Evolutionary conservation across 164 flowering plant species (phyloP), one percentile per base, ranked within the genome.

Genomic region (Litsea cubeba): DNA sequence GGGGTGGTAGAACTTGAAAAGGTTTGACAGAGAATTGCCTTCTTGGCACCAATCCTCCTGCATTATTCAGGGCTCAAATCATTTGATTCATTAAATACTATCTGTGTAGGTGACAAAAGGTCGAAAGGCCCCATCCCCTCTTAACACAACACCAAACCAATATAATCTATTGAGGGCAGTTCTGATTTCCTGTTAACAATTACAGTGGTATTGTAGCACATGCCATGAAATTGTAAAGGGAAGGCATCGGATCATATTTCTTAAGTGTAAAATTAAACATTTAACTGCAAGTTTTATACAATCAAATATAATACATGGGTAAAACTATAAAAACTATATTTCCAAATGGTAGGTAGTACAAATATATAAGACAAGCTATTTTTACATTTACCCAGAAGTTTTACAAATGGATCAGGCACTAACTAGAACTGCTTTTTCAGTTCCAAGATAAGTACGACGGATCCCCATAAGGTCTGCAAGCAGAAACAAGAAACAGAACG

Each of bases 391-490:
- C 60, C 18, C 60, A 54, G 20, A 54, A 54, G n/a, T 20, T 54
- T 1, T 20, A 54, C 20, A 54, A 14, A 54, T 54, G 60, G 20
- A 54, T 14, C 60, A 54, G 3, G 60, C 60, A 14, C 69, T 49
- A 79, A 57, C 50, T 70, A 32, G 63, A 69, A 73, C 58, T 79
- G 72, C 69, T 60, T 71, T 79, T 76, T 72, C 77, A 72, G 77
- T 78, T 71, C 83, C 81, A 78, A 62, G 86, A 58, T 74, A 81
- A 25, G 66, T 76, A 76, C 46, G 73, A 30, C 17, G 80, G 76
- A 65, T 89, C 90, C 32, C 84, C 86, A 58, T 82, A 85, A 71
- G 91, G 86, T 80, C 93, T 85, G 86, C 75, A 72, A 76, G 68
- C 46, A 76, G 17, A 73, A 76, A 65, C 24, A 62, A 79, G 15